Conservation (phyloP, 306 rosid genomes). For the Aeschynomene evenia region DNA sequence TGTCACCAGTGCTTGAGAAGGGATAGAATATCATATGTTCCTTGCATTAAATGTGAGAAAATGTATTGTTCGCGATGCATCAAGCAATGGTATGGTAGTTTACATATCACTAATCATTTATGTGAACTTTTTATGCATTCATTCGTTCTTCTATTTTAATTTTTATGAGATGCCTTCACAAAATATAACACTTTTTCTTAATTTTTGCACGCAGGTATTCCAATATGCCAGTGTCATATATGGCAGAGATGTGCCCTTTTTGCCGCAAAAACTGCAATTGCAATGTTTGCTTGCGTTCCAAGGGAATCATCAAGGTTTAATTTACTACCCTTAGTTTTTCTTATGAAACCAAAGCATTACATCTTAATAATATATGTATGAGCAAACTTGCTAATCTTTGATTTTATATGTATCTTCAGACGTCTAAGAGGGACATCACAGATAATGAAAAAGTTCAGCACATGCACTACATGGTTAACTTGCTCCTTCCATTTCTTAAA, state of each 20-base stretch:
- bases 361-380: not conserved
- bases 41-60: conserved; percentile 56
- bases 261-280: conserved; percentile 70
- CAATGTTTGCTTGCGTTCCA: conserved; percentile 59
- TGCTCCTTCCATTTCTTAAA: conserved; percentile 50
- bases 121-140: not conserved
- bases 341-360: not conserved
- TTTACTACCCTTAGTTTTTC: conserved; percentile 9
- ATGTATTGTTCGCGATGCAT: conserved; percentile 59
- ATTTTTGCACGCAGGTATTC: conserved; percentile 51
- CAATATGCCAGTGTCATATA: conserved; percentile 34
- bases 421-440: conserved; percentile 43
- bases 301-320: conserved; percentile 54
- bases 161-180: not conserved
- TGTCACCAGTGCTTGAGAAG: conserved; percentile 74
- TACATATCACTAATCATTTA: not conserved
- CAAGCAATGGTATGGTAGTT: conserved; percentile 52
- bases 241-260: conserved; percentile 52
- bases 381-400: not conserved
- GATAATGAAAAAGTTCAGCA: conserved; percentile 42
- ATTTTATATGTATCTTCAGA: conserved; percentile 44
- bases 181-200: conserved; percentile 8
- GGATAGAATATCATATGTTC: conserved; percentile 33
- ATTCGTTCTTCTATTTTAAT: not conserved
- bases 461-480: conserved; percentile 40